Evolutionary conservation across 1,139 yeast genomes (phyloP), one percentile per base, ranked within the genome.

Genomic region (Yamadazyma siamensis): DNA sequence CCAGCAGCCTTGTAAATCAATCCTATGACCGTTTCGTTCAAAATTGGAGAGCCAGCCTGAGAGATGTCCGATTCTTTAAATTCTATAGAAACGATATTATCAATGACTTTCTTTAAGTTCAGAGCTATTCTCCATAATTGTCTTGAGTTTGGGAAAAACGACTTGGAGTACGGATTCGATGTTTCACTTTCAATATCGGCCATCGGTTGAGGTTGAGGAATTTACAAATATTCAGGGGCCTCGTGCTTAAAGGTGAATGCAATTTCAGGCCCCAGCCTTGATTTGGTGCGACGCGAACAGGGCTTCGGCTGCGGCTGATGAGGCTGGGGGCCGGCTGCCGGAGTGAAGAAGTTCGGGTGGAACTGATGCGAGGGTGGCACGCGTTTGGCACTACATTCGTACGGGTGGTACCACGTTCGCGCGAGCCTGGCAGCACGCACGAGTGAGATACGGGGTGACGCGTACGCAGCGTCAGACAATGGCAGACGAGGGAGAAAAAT

Each of bases 1-100:
- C 94, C 95, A 13, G 95, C 94, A 3, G 95, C 94, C 26, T 69
- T 70, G 35, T 74, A 68, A 1, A 80, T 81, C 40, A 86, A 65
- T 6, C 67, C 53, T 15, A 84, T 53, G 1, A 84, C 86, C 15
- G 67, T 64, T 7, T 67, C 65, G 37, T 77, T 81, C 34, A 86
- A 56, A 31, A 86, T 67, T 2, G 80, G 71, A 1, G 91, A 78
- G 36, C 77, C 77, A 4, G 80, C 76, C 12, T 69, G 59, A 6
- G 75, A 60, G 29, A 86, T 67, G 9, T 67, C 71, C 2, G 59
- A 51, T 18, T 60, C 70, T 4, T 71, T 71, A 39, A 77, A 75
- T 13, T 75, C 76, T 26, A 80, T 71, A 0, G 94, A 88, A 15
- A 87, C 69, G 10, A 81, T 65, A 30, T 72, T 66, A 53, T 87